Percentiles rank a stretch among this genome's conserved stretches.
Conservation (phyloP, 1,284 basidiomycete genomes). For the Tylopilus sp. region DNA sequence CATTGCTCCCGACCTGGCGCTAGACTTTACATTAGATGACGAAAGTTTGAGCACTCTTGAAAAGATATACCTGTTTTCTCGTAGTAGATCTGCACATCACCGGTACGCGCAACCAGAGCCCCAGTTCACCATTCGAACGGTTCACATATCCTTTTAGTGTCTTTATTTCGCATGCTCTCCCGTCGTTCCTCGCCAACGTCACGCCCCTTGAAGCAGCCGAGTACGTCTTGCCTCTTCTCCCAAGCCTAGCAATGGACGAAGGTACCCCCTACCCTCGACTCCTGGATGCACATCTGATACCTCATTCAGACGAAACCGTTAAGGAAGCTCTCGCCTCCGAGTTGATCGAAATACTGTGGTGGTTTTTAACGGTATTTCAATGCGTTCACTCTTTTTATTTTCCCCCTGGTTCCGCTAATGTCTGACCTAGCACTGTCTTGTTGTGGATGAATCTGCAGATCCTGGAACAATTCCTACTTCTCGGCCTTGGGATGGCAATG, state of each 20-base stretch:
- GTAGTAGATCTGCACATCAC: slow-evolving; percentile 83
- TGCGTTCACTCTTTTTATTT: slow-evolving; percentile 24
- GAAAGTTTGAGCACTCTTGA: slow-evolving; percentile 83
- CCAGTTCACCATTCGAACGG: slow-evolving; percentile 5
- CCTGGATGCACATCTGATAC: slow-evolving; percentile 11
- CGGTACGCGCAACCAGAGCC: slow-evolving; percentile 35
- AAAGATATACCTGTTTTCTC: slow-evolving; percentile 90
- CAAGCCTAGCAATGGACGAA: slow-evolving; percentile 83
- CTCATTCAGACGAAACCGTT: slow-evolving; percentile 73
- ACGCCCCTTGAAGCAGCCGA: slow-evolving; percentile 88
- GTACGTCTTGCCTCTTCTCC: slow-evolving; percentile 90
- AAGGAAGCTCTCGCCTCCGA: slow-evolving; percentile 88
- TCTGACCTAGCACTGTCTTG: slow-evolving; percentile 48
- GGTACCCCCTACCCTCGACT: slow-evolving; percentile 43
- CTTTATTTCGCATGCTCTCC: slow-evolving; percentile 80
- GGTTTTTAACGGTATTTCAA: slow-evolving; percentile 69
- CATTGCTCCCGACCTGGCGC: slow-evolving; percentile 36
- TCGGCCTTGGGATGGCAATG: slow-evolving; percentile 20
- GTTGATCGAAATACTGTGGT: slow-evolving; percentile 86
- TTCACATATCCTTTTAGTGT: slow-evolving; percentile 43
- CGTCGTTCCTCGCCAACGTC: slow-evolving; percentile 70
- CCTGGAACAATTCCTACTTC: slow-evolving; percentile 13
- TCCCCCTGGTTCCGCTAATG: slow-evolving; percentile 14
- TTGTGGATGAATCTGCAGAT: slow-evolving; percentile 46
- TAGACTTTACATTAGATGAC: slow-evolving; percentile 60